These are phyloP conservation scores for Tuber umbilicatum DNA, from an alignment of 495 filamentous ascomycete species.

Conservation along the genomic window DNA sequence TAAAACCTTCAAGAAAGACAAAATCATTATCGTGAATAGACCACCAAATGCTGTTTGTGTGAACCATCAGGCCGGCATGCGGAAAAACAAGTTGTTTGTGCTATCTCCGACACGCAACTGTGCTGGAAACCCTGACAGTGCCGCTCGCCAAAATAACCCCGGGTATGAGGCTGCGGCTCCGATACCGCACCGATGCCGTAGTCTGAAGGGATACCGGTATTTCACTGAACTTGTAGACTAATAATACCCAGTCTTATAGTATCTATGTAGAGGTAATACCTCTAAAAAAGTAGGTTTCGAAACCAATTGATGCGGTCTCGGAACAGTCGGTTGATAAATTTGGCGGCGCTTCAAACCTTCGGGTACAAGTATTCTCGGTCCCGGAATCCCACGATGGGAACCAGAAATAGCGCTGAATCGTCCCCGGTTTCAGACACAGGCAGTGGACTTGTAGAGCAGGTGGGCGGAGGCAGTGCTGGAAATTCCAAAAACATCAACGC, in stretches of 20 bases:
- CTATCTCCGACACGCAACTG: not conserved
- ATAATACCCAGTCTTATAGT: not conserved
- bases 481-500: not conserved
- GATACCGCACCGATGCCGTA: not conserved
- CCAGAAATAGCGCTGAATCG: not conserved
- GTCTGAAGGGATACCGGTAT: too few species aligned
- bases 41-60: too few species aligned
- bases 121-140: not conserved
- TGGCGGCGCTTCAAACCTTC: not conserved
- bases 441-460: not conserved
- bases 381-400: not conserved
- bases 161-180: not conserved
- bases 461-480: not conserved
- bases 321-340: not conserved
- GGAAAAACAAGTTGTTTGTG: not conserved
- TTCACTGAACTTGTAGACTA: not conserved
- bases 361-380: not conserved
- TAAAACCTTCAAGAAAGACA: too few species aligned
- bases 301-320: not conserved
- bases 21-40: too few species aligned
- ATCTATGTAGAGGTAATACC: not conserved
- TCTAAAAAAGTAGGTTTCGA: not conserved
- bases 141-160: not conserved
- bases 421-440: not conserved
- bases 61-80: too few species aligned